Base-by-base conservation (phyloP, 768 basidiomycete species). In the Lactarius hengduanensis region DNA sequence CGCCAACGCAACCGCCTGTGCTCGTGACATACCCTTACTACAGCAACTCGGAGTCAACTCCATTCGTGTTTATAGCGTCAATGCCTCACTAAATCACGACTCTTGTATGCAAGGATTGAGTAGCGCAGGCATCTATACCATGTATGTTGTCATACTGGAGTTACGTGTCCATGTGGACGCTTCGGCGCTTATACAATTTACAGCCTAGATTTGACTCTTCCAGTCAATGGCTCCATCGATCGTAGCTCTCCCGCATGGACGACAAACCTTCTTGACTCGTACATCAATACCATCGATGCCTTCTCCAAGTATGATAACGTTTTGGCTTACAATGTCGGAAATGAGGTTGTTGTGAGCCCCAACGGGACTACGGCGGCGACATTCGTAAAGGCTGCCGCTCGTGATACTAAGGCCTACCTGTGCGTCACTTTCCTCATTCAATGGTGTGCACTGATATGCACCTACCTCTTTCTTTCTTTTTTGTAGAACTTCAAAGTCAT, bases 291-390 rank as follows among this genome's bases (percentile, higher is more conserved):
- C 32, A 90, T 96, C 71, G 81, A 92, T 69, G 80, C 79, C 0
- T 96, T 96, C 80, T 81, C 81, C 73, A 86, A 91, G 75, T 97
- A 96, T 72, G 86, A 92, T 80, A 97, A 97, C 71, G 84, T 97
- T 18, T 79, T 96, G 63, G 94, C 88, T 13, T 96, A 83, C 78
- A 96, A 96, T 73, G 82, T 97, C 66, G 95, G 94, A 26, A 97
- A 97, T 72, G 95, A 96, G 70, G 82, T 84, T 67, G 90, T 87
- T 38, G 82, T 82, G 30, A 74, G 80, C 11, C 56, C 78, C 22
- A 81, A 83, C 50, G 77, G 78, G 61, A 91, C 91, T 18, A 79
- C 78, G 36, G 85, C 88, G 11, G 86, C 88, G 18, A 83, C 93
- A 6, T 97, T 85, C 75, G 84, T 97, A 73, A 96, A 95, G 76